Evolutionary conservation across 169 alveolate species (phyloP).

Genomic region (Babesia divergens): DNA sequence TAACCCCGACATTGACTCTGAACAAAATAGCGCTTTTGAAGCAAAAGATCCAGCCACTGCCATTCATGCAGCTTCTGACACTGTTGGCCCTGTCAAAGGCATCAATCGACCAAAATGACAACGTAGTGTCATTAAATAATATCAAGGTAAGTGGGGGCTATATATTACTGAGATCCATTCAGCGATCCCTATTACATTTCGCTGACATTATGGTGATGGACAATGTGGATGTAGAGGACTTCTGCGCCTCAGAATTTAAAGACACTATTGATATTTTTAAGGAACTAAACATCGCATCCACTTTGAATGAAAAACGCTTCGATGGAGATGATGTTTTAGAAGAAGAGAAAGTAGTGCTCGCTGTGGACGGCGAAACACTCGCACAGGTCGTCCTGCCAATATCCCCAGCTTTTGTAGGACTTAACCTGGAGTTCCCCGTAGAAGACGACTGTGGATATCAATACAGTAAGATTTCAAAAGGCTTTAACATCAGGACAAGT

Average conservation of each 20-base stretch:
- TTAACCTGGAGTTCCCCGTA: conserved; percentile 38
- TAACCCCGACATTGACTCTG: conserved; percentile 61
- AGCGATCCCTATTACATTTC: conserved; percentile 40
- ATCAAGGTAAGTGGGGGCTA: conserved; percentile 39
- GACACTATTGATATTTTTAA: conserved; percentile 43
- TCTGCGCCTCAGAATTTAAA: conserved; percentile 47
- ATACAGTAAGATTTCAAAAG: conserved; percentile 42
- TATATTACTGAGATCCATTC: not conserved
- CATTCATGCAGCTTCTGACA: conserved; percentile 51
- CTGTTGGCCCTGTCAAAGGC: conserved; percentile 40
- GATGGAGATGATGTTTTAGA: not conserved
- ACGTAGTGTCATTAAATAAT: not conserved
- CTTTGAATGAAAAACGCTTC: not conserved
- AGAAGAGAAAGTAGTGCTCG: conserved; percentile 10
- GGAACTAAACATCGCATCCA: conserved; percentile 22
- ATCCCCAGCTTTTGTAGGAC: conserved; percentile 44
- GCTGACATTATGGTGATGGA: conserved; percentile 47
- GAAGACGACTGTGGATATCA: not conserved
- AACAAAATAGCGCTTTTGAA: conserved; percentile 32
- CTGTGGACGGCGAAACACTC: conserved; percentile 17
- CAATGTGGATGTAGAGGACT: conserved; percentile 33
- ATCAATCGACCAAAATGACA: not conserved
- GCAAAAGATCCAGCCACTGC: conserved; percentile 23
- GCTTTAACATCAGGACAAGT: conserved; percentile 4
- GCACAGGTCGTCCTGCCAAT: conserved; percentile 35